Evolutionary conservation across 2,329 filamentous ascomycete species (phyloP).

Genomic region (Seiridium unicorne): DNA sequence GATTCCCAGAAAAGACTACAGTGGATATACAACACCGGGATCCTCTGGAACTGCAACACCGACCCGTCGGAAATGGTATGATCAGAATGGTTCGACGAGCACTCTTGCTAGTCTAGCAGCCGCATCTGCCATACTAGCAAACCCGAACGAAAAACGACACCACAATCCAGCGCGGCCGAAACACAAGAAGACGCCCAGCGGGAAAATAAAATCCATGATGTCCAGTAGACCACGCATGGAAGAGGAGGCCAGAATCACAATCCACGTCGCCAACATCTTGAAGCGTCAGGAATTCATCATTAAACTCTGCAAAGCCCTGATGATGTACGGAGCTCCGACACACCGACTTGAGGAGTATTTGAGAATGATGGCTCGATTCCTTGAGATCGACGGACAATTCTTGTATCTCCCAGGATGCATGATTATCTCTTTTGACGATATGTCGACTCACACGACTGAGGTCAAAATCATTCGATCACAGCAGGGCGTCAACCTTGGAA

Average conservation of each 20-base stretch:
- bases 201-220: constrained; percentile 28
- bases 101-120: constrained; percentile 45
- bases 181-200: constrained; percentile 35
- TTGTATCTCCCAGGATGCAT: constrained; percentile 90
- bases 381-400: constrained; percentile 87
- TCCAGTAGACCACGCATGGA: constrained; percentile 36
- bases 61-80: constrained; percentile 45
- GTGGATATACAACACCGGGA: constrained; percentile 29
- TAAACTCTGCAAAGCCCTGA: constrained; percentile 80
- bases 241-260: constrained; percentile 44
- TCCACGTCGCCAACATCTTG: constrained; percentile 65
- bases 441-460: constrained; percentile 62
- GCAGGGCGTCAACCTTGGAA: constrained; percentile 60
- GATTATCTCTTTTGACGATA: constrained; percentile 88
- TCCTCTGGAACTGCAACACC: constrained; percentile 41
- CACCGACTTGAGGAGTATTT: constrained; percentile 91
- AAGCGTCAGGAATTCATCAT: constrained; percentile 80
- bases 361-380: constrained; percentile 82
- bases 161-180: constrained; percentile 30
- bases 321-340: constrained; percentile 87
- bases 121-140: constrained; percentile 34
- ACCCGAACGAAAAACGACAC: constrained; percentile 16
- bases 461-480: constrained; percentile 60
- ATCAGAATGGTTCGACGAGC: constrained; percentile 40
- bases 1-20: constrained; percentile 11